Evolutionary conservation across 352 stramenopile genomes (phyloP).

Genomic region (Globisporangium canariense): DNA sequence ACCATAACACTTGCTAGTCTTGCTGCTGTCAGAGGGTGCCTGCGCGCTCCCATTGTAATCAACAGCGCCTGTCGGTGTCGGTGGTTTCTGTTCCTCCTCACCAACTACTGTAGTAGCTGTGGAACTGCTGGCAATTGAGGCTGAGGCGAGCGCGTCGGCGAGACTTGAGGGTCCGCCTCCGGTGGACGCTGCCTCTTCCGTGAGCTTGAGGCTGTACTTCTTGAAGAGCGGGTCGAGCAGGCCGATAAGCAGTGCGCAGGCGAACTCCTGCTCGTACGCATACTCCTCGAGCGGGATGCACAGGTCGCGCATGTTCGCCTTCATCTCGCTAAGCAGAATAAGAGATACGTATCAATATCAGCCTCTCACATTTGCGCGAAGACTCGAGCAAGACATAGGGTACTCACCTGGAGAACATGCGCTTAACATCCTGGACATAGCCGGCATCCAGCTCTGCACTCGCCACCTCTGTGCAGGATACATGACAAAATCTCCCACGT

Average conservation of each 20-base stretch:
- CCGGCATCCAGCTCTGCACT: slow-evolving; percentile 61
- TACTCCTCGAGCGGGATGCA: slow-evolving; percentile 83
- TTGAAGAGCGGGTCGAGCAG: slow-evolving; percentile 70
- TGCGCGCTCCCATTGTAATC: background rate
- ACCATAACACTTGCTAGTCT: slow-evolving; percentile 51
- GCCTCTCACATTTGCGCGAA: background rate
- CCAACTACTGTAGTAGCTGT: background rate
- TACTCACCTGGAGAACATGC: slow-evolving; percentile 42
- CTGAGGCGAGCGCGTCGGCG: slow-evolving; percentile 6
- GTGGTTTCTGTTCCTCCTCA: slow-evolving; percentile 4
- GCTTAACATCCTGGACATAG: slow-evolving; percentile 66
- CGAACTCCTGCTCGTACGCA: slow-evolving; percentile 77
- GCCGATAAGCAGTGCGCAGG: slow-evolving; percentile 63
- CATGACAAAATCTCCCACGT: background rate
- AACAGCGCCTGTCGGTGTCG: background rate
- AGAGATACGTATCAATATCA: background rate
- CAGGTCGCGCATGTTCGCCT: slow-evolving; percentile 75
- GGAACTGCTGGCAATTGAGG: background rate
- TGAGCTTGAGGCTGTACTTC: slow-evolving; percentile 58
- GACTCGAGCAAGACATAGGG: too few relatives aligned
- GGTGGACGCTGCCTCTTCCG: slow-evolving; percentile 5
- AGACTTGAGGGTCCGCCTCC: background rate
- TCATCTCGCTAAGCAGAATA: slow-evolving; percentile 65
- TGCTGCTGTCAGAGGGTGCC: background rate
- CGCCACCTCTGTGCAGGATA: slow-evolving; percentile 20